Percentiles rank a stretch among this genome's conserved stretches.
These are phyloP conservation scores for Solanum chiquidenum DNA, from an alignment of 257 asterid genomes.

Conservation along the genomic window DNA sequence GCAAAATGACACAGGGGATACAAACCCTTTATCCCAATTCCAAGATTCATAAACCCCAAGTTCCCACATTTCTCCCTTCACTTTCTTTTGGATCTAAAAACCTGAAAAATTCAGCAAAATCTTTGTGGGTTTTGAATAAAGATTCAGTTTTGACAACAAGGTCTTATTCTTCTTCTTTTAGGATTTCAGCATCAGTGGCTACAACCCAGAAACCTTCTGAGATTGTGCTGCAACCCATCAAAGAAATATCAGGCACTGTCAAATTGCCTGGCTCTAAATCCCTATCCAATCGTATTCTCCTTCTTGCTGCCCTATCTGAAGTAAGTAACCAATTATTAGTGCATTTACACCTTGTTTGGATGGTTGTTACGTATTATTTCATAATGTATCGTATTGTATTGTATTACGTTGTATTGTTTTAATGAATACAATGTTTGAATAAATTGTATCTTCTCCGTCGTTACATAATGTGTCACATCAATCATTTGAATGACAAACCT, in stretches of 20 bases:
- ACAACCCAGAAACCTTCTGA: slow-evolving; percentile 59
- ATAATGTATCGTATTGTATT: too few species aligned
- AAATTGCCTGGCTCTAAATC: slow-evolving; percentile 97
- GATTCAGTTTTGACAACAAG: slow-evolving; percentile 24
- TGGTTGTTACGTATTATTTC: not conserved
- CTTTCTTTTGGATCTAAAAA: slow-evolving; percentile 35
- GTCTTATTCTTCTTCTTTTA: slow-evolving; percentile 12
- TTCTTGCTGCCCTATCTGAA: slow-evolving; percentile 92
- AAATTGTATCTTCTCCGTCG: too few species aligned
- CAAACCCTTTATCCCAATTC: slow-evolving; percentile 25
- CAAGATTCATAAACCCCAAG: slow-evolving; percentile 18
- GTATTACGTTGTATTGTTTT: not conserved
- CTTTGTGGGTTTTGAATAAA: slow-evolving; percentile 22
- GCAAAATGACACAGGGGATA: slow-evolving; percentile 39
- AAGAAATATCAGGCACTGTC: slow-evolving; percentile 82
- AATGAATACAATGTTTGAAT: not conserved
- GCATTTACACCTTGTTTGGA: not conserved
- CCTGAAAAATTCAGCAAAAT: slow-evolving; percentile 24
- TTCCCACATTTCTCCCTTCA: slow-evolving; percentile 25
- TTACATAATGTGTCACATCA: not conserved
- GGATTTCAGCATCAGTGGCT: slow-evolving; percentile 54
- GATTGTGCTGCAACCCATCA: slow-evolving; percentile 78
- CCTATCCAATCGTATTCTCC: slow-evolving; percentile 86
- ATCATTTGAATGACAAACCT: not conserved
- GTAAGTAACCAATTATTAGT: slow-evolving; percentile 11